phyloP scores from a whole-genome alignment of 768 basidiomycete species.

The Dioszegia aurantiaca region DNA sequence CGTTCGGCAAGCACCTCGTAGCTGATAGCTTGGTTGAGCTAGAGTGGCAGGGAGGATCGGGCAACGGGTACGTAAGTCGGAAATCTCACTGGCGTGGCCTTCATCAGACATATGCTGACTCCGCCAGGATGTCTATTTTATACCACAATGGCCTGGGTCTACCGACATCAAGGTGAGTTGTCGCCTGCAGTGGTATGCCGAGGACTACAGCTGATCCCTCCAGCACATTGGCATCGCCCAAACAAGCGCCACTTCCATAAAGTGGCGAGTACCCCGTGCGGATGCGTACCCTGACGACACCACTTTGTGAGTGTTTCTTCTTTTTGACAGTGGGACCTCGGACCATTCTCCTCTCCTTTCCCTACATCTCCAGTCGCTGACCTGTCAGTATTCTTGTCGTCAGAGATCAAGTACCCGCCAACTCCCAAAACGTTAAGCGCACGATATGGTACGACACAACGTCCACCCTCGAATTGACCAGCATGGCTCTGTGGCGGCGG shows the following conservation, averaged over 20 bases:
- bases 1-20: constrained; percentile 14
- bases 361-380: not conserved
- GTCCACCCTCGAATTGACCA: constrained; percentile 6
- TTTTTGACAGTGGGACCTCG: too few species aligned
- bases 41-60: constrained; percentile 14
- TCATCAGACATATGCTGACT: constrained; percentile 1
- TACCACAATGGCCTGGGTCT: constrained; percentile 15
- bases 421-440: not conserved
- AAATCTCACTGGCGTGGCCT: not conserved
- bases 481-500: constrained; percentile 6
- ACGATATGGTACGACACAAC: constrained; percentile 13
- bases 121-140: constrained; percentile 12
- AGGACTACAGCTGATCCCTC: too few species aligned
- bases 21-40: constrained; percentile 14
- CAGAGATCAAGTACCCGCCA: not conserved
- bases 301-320: constrained; percentile 10
- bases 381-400: constrained; percentile 6
- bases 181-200: too few species aligned
- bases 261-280: constrained; percentile 11
- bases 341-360: not conserved
- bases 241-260: constrained; percentile 11
- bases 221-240: constrained; percentile 12
- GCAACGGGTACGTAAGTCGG: constrained; percentile 13
- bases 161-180: constrained; percentile 2
- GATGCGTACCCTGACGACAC: constrained; percentile 14